Percentiles rank a stretch among this genome's conserved stretches.
Evolutionary conservation across 2,329 filamentous ascomycete species (phyloP).

Genomic region (Aspergillus chevalieri): DNA sequence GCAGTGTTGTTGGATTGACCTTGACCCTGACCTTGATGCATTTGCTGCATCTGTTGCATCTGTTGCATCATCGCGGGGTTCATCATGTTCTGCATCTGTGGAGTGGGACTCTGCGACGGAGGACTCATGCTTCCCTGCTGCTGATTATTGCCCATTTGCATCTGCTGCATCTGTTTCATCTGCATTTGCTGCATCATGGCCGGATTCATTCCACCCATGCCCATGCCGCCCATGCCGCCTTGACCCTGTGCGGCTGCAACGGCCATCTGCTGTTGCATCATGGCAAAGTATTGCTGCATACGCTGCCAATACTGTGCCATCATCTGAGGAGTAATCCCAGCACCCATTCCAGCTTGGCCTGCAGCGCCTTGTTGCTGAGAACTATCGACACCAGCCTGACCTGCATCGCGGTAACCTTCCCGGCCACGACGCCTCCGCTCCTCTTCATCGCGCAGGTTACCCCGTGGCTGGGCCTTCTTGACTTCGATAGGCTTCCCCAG

Average conservation of each 20-base stretch:
- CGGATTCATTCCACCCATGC: constrained; percentile 66
- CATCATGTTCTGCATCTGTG: constrained; percentile 52
- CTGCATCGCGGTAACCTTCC: constrained; percentile 36
- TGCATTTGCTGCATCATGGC: constrained; percentile 68
- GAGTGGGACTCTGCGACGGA: constrained; percentile 41
- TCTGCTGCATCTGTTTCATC: constrained; percentile 45
- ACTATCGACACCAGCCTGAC: constrained; percentile 31
- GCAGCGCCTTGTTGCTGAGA: constrained; percentile 44
- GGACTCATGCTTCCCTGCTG: constrained; percentile 31
- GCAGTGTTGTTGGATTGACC: constrained; percentile 20
- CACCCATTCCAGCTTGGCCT: constrained; percentile 33
- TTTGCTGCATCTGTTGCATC: constrained; percentile 62
- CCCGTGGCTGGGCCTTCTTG: constrained; percentile 92
- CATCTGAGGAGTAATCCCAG: constrained; percentile 85
- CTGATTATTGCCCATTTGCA: constrained; percentile 52
- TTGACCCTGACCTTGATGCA: constrained; percentile 42
- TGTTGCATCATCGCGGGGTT: constrained; percentile 72
- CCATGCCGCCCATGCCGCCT: constrained; percentile 37
- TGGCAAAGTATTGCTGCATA: constrained; percentile 94
- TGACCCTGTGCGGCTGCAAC: constrained; percentile 39
- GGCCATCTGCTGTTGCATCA: constrained; percentile 91
- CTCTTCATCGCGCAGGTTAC: constrained; percentile 88
- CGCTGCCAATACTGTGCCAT: constrained; percentile 98
- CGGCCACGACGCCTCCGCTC: constrained; percentile 49
- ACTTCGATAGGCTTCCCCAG: constrained; percentile 96